These are phyloP conservation scores for Lecanicillium sp. DNA, from an alignment of 2,329 filamentous ascomycete genomes.

Conservation along the genomic window DNA sequence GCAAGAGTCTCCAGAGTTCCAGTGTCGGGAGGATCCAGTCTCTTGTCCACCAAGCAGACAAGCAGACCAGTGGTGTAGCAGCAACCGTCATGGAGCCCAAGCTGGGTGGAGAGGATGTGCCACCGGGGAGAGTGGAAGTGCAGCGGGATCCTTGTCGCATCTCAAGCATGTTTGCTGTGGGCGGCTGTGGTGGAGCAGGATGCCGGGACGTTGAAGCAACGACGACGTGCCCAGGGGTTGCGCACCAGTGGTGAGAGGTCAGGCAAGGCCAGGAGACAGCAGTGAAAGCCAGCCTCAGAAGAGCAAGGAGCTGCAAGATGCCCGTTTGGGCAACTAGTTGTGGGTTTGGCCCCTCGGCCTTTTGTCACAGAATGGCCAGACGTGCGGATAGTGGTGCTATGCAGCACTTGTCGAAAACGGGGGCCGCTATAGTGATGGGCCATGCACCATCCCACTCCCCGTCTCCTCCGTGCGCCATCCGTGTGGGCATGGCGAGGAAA, in stretches of 20 bases:
- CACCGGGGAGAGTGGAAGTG: constrained; percentile 12
- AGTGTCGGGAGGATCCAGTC: constrained; percentile 8
- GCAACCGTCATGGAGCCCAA: neutral
- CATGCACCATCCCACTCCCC: neutral
- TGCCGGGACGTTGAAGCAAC: neutral
- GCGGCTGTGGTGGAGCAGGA: neutral
- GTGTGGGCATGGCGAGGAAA: too few species aligned
- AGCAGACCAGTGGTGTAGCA: neutral
- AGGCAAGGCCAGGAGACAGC: too few species aligned
- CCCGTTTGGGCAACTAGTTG: constrained; percentile 5
- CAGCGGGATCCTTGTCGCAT: constrained; percentile 12
- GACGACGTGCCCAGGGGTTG: too few species aligned
- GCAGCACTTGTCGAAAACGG: neutral
- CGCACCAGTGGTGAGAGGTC: too few species aligned
- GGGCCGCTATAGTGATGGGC: neutral
- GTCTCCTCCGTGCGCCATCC: too few species aligned
- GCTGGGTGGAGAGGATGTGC: constrained; percentile 12
- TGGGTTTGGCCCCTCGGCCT: neutral
- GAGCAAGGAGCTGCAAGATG: constrained; percentile 5
- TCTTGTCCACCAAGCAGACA: too few species aligned
- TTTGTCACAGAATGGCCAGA: constrained; percentile 1
- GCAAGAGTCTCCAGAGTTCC: constrained; percentile 4
- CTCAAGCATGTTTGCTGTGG: neutral
- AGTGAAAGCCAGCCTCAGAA: neutral
- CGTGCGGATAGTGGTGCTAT: neutral